phyloP scores from a whole-genome alignment of 495 filamentous ascomycete species.

The Annulohypoxylon bovei region DNA sequence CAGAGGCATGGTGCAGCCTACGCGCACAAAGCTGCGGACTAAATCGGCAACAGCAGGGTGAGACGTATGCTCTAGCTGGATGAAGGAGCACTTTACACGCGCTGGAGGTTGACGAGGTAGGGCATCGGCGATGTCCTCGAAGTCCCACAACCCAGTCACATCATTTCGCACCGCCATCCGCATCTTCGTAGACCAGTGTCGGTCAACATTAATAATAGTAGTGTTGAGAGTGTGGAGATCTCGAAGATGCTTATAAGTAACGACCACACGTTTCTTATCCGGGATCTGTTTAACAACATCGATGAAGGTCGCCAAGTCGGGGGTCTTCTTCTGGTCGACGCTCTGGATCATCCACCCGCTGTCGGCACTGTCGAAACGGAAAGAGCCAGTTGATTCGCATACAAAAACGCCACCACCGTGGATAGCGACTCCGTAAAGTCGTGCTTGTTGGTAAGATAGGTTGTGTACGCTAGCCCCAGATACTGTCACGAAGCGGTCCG shows the following conservation, averaged over 20 bases:
- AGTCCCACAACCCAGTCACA: constrained; percentile 91
- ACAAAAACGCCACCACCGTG: constrained; percentile 84
- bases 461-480: constrained; percentile 94
- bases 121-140: constrained; percentile 81
- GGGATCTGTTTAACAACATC: constrained; percentile 91
- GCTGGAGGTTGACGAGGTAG: constrained; percentile 76
- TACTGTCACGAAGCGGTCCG: constrained; percentile 93
- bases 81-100: constrained; percentile 84
- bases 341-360: constrained; percentile 92
- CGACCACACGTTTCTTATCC: constrained; percentile 87
- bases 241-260: constrained; percentile 93
- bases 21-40: constrained; percentile 92
- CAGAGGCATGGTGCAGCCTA: constrained; percentile 89
- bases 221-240: constrained; percentile 96
- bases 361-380: constrained; percentile 88
- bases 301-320: constrained; percentile 87
- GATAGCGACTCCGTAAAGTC: constrained; percentile 89
- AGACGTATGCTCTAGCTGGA: constrained; percentile 86
- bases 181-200: constrained; percentile 96
- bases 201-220: constrained; percentile 89
- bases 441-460: constrained; percentile 94
- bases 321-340: constrained; percentile 87
- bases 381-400: constrained; percentile 94
- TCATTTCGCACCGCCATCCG: constrained; percentile 93
- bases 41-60: constrained; percentile 91